Conservation (phyloP, 2,329 filamentous ascomycete species). For the Penicillium crustosum region DNA sequence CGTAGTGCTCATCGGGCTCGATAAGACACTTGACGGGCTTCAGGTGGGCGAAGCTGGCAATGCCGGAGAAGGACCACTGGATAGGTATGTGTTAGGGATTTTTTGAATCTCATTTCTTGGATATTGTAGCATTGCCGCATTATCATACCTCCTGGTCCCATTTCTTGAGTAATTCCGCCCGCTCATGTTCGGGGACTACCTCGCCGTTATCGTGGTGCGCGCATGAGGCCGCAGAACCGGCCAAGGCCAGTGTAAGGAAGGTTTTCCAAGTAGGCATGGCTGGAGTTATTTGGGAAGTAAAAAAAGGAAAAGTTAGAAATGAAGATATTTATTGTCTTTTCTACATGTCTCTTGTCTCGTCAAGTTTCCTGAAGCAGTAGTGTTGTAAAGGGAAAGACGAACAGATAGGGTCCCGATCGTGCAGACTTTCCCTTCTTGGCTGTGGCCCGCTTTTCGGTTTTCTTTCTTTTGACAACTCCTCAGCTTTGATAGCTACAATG, state of each 20-base stretch:
- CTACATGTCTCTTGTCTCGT: constrained; percentile 3
- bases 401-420: constrained; percentile 27
- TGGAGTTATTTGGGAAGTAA: constrained; percentile 8
- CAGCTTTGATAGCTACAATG: constrained; percentile 19
- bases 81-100: not conserved
- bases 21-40: constrained; percentile 68
- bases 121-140: not conserved
- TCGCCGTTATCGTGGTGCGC: constrained; percentile 45
- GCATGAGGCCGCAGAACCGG: constrained; percentile 34
- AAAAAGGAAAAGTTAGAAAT: constrained; percentile 6
- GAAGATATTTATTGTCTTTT: not conserved
- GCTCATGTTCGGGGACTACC: constrained; percentile 39
- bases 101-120: not conserved
- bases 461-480: constrained; percentile 4
- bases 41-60: constrained; percentile 73
- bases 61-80: constrained; percentile 68
- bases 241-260: constrained; percentile 35
- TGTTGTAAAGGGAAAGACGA: constrained; percentile 25
- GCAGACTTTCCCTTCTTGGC: constrained; percentile 42
- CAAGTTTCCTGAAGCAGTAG: constrained; percentile 18
- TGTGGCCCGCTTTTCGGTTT: constrained; percentile 15
- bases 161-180: constrained; percentile 47
- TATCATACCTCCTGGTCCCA: constrained; percentile 48
- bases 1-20: constrained; percentile 62
- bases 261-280: constrained; percentile 33